Evolutionary conservation across 2,329 filamentous ascomycete genomes (phyloP), one percentile per base, ranked within the genome.

Genomic region (Ophiocordyceps camponoti-leonardi): DNA sequence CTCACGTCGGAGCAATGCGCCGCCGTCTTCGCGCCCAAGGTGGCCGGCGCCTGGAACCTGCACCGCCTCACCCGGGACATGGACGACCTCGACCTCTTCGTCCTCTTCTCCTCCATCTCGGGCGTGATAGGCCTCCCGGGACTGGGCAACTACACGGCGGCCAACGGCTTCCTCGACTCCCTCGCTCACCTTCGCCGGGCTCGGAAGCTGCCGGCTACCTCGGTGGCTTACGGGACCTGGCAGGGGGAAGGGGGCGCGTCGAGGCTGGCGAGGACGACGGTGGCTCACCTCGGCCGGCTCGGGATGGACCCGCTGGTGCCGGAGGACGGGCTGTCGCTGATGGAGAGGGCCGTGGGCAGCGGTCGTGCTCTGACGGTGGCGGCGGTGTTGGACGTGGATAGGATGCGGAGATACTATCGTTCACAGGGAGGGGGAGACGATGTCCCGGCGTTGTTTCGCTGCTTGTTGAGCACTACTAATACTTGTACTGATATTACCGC

Each of bases 111-210:
- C 6, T 67, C 65, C 10, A 51, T 61, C 4, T 56, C 56, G 0
- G 57, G 57, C n/a, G 49, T 61, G 11, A 47, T 62, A 10, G 64
- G 61, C 11, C 53, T 56, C 35, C 49, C 54, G 3, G 56, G 53
- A 1, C 62, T 66, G 45, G 55, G 56, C 47, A 64, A 63, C 48
- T 69, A 69, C 49, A 52, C 57, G 10, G 61, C 64, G 1, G 64
- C 56, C 16, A 68, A 67, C 49, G 55, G 57, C 18, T 69, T 60
- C 50, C 52, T 65, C 46, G 59, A 67, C 42, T 54, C 58, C 5
- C 56, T 68, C 22, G 60, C 56, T 14, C 54, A 58, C 10, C 58
- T 60, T 35, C 59, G 66, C 12, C 53, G 54, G 11, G 45, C 46
- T 1, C 50, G 51, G 31, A 44, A 45, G 13, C 35, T 49, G 28